Evolutionary conservation across 768 basidiomycete genomes (phyloP), one percentile per base, ranked within the genome.

Genomic region (Tricholoma saponaceum): DNA sequence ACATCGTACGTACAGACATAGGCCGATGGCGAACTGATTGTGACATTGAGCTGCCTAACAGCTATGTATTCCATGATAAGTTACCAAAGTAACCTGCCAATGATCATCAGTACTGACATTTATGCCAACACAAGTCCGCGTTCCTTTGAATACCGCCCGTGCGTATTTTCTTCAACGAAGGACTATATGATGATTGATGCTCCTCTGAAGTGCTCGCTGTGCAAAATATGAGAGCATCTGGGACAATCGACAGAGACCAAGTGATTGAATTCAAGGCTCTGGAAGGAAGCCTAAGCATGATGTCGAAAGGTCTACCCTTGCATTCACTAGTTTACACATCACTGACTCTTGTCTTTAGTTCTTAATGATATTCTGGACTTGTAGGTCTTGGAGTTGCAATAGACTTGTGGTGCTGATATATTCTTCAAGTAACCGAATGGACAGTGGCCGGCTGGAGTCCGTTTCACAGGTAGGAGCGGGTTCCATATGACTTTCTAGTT

Each of bases 241-340:
- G 87, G 7, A 81, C 83, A 1, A 81, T 96, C 46, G 79, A 81
- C 2, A 85, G 83, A 61, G 83, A 87, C 35, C 88, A 94, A 65
- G 86, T 89, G 60, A 85, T 95, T 56, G 94, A 97, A 75, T 94
- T 95, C 66, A 86, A 85, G 64, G 95, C 91, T 5, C 78, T 95
- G 16, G 84, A 85, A 63, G 89, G 89, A 1, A 89, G 87, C 64
- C 72, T 95, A 51, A 86, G 83, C 56, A 91, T 92, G 87, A 95
- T 95, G 94, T 85, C 81, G 51, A 86, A 86, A 74, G 84, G 83
- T 78, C 28, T 16, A 72, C 59, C n/a, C 4, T 43, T 20, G 10
- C 8, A 43, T 32, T 12, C n/a, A 13, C n/a, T 5, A 4, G 23
- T 20, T 54, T 8, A 44, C 14, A n/a, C 14, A 20, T 30, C n/a